Evolutionary conservation across 2,329 filamentous ascomycete genomes (phyloP).

Genomic region (Fusarium sp.): DNA sequence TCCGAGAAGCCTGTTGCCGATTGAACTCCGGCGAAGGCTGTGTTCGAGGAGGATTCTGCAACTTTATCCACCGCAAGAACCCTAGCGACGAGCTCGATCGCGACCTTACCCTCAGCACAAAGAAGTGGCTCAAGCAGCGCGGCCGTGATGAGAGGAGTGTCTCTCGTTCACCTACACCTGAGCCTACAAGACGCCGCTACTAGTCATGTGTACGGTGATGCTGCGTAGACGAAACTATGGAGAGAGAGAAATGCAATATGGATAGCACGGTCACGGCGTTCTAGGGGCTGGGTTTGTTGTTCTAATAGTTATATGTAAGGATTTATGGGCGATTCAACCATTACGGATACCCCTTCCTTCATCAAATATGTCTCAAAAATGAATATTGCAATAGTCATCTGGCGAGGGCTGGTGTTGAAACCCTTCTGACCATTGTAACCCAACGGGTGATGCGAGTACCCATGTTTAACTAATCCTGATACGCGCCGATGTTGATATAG

Average conservation of each 20-base stretch:
- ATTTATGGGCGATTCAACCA: conserved; percentile 33
- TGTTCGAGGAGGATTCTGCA: conserved; percentile 96
- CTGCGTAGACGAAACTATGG: conserved; percentile 8
- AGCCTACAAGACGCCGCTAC: conserved; percentile 79
- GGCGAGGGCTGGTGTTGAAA: conserved; percentile 43
- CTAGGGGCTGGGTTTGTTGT: conserved; percentile 31
- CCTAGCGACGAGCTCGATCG: conserved; percentile 88
- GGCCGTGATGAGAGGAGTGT: conserved; percentile 87
- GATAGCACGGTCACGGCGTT: conserved; percentile 46
- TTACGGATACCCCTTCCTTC: conserved; percentile 35
- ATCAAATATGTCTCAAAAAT: conserved; percentile 31
- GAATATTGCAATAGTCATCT: conserved; percentile 28
- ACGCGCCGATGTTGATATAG: conserved; percentile 46
- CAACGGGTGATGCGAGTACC: conserved; percentile 41
- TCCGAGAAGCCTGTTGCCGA: conserved; percentile 95
- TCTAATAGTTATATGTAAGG: conserved; percentile 35
- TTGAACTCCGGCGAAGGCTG: conserved; percentile 96
- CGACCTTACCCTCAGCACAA: conserved; percentile 87
- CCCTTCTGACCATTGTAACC: conserved; percentile 45
- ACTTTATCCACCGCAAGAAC: conserved; percentile 99
- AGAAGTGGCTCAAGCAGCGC: conserved; percentile 93
- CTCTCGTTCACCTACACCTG: conserved; percentile 85
- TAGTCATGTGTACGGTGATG: conserved; percentile 52
- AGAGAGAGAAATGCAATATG: conserved; percentile 29
- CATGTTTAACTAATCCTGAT: conserved; percentile 44